Evolutionary conservation across 2,329 filamentous ascomycete species (phyloP), one percentile per base, ranked within the genome.

Genomic region (Colletotrichum euphorbiae): DNA sequence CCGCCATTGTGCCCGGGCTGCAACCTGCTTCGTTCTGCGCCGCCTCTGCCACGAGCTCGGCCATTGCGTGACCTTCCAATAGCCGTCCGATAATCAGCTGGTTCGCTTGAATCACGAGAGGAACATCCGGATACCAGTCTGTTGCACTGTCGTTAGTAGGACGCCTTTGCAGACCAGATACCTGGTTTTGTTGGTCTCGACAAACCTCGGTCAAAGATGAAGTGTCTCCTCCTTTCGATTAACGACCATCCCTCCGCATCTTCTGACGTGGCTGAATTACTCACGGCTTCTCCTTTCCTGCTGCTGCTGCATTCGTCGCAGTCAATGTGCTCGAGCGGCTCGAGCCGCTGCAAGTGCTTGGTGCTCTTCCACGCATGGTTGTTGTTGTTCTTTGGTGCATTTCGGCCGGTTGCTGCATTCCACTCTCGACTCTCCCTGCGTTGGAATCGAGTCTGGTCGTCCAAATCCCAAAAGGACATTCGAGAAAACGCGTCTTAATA

Each of bases 181-280:
- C 21, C 19, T 17, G 4, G 38, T 38, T 5, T 15, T 31, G 42
- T 11, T 11, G 11, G 4, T 6, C 19, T 17, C 12, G 4, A 65
- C 65, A 36, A 65, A 68, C 65, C 65, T 68, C 65, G 21, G 46
- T 68, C 65, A 28, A 68, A 68, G 31, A 68, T 65, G 48, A 68
- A 68, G 31, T 68, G 61, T 11, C 21, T 68, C 48, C 65, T 68
- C 36, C 33, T 54, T 12, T 2, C 8, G 2, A 24, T 65, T n/a
- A 65, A 61, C 40, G 38, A 45, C 21, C 52, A 43, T 15, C 15
- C 17, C 9, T 15, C 13, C 8, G 12, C 8, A 17, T 40, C 21
- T 7, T 28, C 8, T 17, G 38, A 9, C 1, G 38, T 19, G 8
- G 13, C 13, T 28, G 28, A 6, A n/a, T 45, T 1, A 15, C 64